phyloP scores from a whole-genome alignment of 805 yeast species.

The Hermanozyma aechmeae region DNA sequence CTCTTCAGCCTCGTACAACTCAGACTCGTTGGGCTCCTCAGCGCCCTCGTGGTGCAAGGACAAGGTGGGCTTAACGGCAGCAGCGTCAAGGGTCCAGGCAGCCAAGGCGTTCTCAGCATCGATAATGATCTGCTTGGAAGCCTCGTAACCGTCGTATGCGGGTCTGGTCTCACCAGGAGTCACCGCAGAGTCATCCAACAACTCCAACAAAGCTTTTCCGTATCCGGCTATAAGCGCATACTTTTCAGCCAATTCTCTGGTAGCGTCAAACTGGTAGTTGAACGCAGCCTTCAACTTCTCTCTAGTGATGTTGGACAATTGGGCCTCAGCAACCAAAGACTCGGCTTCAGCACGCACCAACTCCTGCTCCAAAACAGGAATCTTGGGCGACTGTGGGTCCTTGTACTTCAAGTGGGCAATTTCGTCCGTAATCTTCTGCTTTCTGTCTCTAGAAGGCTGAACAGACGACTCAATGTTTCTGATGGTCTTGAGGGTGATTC shows the following conservation, averaged over 20 bases:
- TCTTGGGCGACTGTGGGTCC: constrained; percentile 96
- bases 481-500: constrained; percentile 87
- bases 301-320: constrained; percentile 94
- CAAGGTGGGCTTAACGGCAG: constrained; percentile 88
- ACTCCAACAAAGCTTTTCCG: constrained; percentile 94
- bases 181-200: constrained; percentile 92
- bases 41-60: constrained; percentile 64
- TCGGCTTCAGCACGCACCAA: constrained; percentile 99
- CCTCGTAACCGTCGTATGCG: constrained; percentile 96
- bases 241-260: constrained; percentile 93
- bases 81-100: constrained; percentile 93
- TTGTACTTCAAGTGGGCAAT: constrained; percentile 96
- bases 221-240: constrained; percentile 96
- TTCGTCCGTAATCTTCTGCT: constrained; percentile 94
- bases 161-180: constrained; percentile 99
- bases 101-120: constrained; percentile 95
- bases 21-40: constrained; percentile 14
- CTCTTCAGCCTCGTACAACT: constrained; percentile 42
- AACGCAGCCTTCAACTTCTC: constrained; percentile 96
- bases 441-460: constrained; percentile 97
- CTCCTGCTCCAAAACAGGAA: constrained; percentile 93
- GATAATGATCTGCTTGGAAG: constrained; percentile 93
- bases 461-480: constrained; percentile 97
- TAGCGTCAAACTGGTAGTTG: constrained; percentile 92
- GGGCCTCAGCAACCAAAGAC: constrained; percentile 98